phyloP scores from a whole-genome alignment of 352 stramenopile species.

The Pythium catenulatum region DNA sequence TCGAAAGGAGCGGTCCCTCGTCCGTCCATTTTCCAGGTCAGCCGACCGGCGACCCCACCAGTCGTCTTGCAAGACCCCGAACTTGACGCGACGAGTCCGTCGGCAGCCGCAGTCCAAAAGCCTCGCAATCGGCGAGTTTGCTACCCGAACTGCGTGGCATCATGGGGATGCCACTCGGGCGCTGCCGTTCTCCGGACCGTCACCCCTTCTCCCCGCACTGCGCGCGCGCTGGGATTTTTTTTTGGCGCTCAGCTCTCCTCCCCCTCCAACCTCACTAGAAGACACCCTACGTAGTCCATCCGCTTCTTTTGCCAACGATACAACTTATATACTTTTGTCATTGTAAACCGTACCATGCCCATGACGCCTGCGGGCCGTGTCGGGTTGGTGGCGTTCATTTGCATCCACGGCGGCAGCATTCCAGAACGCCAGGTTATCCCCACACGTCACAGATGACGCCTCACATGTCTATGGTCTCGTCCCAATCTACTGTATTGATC shows the following conservation, averaged over 20 bases:
- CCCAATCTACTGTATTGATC: too few relatives aligned
- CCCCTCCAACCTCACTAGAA: not conserved
- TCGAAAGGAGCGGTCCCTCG: slow-evolving; percentile 14
- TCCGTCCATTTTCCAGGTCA: not conserved
- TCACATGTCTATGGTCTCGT: too few relatives aligned
- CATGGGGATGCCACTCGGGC: slow-evolving; percentile 57
- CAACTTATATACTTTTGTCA: too few relatives aligned
- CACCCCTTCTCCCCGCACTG: not conserved
- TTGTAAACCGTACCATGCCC: too few relatives aligned
- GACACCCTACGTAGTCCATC: too few relatives aligned
- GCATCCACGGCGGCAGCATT: too few relatives aligned
- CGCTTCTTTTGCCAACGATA: too few relatives aligned
- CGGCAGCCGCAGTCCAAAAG: slow-evolving; percentile 58
- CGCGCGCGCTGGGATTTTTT: not conserved
- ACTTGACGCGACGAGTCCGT: not conserved
- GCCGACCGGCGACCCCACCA: not conserved
- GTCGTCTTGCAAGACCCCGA: not conserved
- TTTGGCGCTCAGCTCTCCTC: not conserved
- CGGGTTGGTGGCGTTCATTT: too few relatives aligned
- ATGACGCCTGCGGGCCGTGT: too few relatives aligned
- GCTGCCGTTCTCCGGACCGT: slow-evolving; percentile 38
- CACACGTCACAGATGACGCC: too few relatives aligned
- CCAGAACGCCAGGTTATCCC: too few relatives aligned
- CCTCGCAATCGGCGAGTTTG: slow-evolving; percentile 65
- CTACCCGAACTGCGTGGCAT: slow-evolving; percentile 60